Percentiles rank a stretch among this genome's conserved stretches.
Evolutionary conservation across 768 basidiomycete genomes (phyloP).

Genomic region (Agrocybe praecox): DNA sequence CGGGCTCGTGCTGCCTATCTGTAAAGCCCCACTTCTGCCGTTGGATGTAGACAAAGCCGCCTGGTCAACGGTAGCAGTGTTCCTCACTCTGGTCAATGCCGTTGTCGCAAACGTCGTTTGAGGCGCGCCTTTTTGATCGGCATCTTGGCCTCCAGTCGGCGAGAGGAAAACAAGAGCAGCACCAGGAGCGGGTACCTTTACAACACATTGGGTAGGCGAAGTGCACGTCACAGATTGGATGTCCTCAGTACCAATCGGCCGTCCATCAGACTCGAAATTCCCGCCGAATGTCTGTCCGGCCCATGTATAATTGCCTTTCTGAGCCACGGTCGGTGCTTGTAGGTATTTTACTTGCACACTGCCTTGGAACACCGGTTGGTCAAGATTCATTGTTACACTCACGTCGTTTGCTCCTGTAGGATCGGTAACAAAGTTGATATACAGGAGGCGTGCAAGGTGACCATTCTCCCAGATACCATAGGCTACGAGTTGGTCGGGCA

Average conservation of each 20-base stretch:
- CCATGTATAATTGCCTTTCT: slow-evolving; percentile 61
- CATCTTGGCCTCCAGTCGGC: slow-evolving; percentile 30
- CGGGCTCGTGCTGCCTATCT: slow-evolving; percentile 4
- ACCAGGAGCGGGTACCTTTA: slow-evolving; percentile 68
- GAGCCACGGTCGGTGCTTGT: slow-evolving; percentile 43
- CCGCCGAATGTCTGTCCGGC: slow-evolving; percentile 62
- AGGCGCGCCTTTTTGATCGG: slow-evolving; percentile 33
- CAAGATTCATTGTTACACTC: slow-evolving; percentile 41
- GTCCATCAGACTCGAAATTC: slow-evolving; percentile 63
- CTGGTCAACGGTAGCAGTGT: slow-evolving; percentile 57
- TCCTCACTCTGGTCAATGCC: slow-evolving; percentile 46
- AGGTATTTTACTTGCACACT: slow-evolving; percentile 55
- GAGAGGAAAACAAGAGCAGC: slow-evolving; percentile 73
- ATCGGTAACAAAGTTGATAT: slow-evolving; percentile 75
- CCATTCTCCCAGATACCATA: slow-evolving; percentile 77
- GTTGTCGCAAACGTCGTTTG: slow-evolving; percentile 56
- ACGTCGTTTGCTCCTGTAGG: slow-evolving; percentile 51
- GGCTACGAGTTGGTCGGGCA: slow-evolving; percentile 18
- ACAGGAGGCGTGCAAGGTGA: slow-evolving; percentile 55
- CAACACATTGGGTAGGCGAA: slow-evolving; percentile 37
- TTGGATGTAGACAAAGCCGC: slow-evolving; percentile 64
- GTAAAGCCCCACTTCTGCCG: slow-evolving; percentile 28
- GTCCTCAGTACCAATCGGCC: slow-evolving; percentile 48
- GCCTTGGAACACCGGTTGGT: slow-evolving; percentile 33
- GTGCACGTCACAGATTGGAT: slow-evolving; percentile 57